Conservation (phyloP, 1,139 yeast genomes). For the Suhomyces bribrorum region DNA sequence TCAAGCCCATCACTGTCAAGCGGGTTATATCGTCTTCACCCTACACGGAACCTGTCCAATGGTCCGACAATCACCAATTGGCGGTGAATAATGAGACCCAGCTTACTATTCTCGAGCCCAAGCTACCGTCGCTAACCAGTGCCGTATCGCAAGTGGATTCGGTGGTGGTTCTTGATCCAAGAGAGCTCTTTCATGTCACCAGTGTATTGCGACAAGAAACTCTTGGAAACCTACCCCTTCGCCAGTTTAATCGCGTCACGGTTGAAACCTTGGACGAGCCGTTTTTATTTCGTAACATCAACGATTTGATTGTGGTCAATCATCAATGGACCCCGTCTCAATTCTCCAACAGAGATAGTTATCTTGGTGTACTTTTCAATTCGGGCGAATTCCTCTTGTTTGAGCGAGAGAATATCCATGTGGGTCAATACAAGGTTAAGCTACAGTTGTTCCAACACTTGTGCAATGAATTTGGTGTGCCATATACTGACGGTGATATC, state of each 20-base stretch:
- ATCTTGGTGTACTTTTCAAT: conserved; percentile 38
- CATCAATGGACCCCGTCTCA: conserved; percentile 40
- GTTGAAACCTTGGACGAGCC: conserved; percentile 32
- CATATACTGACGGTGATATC: conserved; percentile 16
- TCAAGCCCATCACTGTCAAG: conserved; percentile 18
- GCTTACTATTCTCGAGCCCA: conserved; percentile 41
- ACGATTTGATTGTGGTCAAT: conserved; percentile 36
- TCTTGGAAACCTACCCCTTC: conserved; percentile 31
- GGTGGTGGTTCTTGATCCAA: conserved; percentile 26
- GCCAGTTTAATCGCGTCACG: conserved; percentile 29
- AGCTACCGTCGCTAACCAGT: conserved; percentile 38
- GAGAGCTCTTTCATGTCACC: conserved; percentile 30
- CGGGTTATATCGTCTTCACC: conserved; percentile 26
- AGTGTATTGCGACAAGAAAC: conserved; percentile 32
- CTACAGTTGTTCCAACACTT: conserved; percentile 32
- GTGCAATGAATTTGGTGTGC: conserved; percentile 22
- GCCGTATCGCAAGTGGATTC: conserved; percentile 20
- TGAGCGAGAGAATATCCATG: conserved; percentile 25
- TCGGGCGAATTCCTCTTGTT: conserved; percentile 42
- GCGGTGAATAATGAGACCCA: conserved; percentile 40
- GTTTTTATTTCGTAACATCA: conserved; percentile 31
- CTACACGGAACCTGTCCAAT: conserved; percentile 34
- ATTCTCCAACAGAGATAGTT: conserved; percentile 28
- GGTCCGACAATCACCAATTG: conserved; percentile 41
- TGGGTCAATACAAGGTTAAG: conserved; percentile 27